These are phyloP conservation scores for Endogone sp. DNA, from an alignment of 192 early-diverging fungal genomes.

Conservation along the genomic window DNA sequence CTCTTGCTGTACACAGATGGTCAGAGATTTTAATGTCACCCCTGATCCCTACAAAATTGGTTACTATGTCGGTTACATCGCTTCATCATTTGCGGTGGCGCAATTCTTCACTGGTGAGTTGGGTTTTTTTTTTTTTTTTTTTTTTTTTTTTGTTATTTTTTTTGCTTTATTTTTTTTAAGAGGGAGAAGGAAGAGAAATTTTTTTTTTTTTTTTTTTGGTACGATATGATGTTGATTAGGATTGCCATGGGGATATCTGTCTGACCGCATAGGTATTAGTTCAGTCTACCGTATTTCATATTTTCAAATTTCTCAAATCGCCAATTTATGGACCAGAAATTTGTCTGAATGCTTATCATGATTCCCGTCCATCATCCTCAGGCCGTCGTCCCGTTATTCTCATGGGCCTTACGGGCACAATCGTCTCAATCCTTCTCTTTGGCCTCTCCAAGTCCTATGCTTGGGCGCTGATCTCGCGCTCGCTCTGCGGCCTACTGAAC, in stretches of 20 bases:
- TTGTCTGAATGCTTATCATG: slow-evolving; percentile 76
- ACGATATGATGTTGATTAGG: slow-evolving; percentile 1
- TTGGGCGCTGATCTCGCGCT: slow-evolving; percentile 49
- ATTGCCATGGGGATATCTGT: slow-evolving; percentile 57
- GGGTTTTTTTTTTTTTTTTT: background rate
- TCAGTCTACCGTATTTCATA: slow-evolving; percentile 37
- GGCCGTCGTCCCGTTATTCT: slow-evolving; percentile 58
- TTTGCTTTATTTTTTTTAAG: slow-evolving; percentile 1
- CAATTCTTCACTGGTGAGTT: slow-evolving; percentile 43
- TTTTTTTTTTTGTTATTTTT: background rate
- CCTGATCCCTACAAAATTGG: slow-evolving; percentile 55
- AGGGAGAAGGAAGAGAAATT: no score
- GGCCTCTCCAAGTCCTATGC: slow-evolving; percentile 49
- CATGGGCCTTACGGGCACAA: slow-evolving; percentile 66
- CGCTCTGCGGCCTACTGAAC: slow-evolving; percentile 58
- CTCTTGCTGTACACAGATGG: slow-evolving; percentile 21
- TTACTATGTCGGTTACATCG: slow-evolving; percentile 40
- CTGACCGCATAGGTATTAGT: slow-evolving; percentile 63
- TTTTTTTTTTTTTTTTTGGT: background rate
- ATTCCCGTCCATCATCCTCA: no score
- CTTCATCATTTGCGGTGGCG: slow-evolving; percentile 43
- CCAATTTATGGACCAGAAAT: slow-evolving; percentile 60
- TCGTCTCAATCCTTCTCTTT: slow-evolving; percentile 57
- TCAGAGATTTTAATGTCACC: slow-evolving; percentile 52
- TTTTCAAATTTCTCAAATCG: slow-evolving; percentile 58